Evolutionary conservation across 441 rosid species (phyloP).

Genomic region (Pelargonium fulgidum): DNA sequence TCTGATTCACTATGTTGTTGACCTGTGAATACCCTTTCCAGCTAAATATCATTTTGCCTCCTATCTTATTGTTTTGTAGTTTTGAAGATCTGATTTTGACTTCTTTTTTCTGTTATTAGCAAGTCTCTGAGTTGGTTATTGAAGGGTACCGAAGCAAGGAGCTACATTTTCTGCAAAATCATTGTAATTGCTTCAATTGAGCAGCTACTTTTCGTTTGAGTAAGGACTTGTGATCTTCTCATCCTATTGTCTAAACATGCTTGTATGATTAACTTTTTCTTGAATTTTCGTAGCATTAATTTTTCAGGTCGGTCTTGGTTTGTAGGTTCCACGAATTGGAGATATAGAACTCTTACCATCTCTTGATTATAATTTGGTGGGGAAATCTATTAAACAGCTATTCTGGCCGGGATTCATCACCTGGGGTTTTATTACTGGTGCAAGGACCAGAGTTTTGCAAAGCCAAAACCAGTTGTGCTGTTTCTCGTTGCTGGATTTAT

Average conservation of each 20-base stretch:
- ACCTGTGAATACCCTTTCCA: neutral
- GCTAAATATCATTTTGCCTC: neutral
- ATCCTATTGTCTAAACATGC: constrained; percentile 11
- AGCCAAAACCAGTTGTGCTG: constrained; percentile 37
- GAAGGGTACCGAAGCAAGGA: constrained; percentile 18
- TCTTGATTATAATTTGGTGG: constrained; percentile 16
- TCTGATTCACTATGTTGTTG: constrained; percentile 5
- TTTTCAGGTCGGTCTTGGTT: constrained; percentile 17
- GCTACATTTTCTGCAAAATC: constrained; percentile 19
- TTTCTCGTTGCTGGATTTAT: constrained; percentile 35
- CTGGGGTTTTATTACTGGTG: constrained; percentile 40
- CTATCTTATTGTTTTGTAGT: neutral
- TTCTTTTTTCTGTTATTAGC: constrained; percentile 9
- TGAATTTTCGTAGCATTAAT: constrained; percentile 16
- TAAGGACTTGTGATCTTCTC: constrained; percentile 5
- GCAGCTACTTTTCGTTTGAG: constrained; percentile 18
- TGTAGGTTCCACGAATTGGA: constrained; percentile 29
- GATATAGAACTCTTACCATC: constrained; percentile 11
- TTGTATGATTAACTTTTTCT: constrained; percentile 14
- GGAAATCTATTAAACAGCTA: constrained; percentile 22
- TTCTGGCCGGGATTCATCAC: constrained; percentile 75
- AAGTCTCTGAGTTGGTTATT: constrained; percentile 16
- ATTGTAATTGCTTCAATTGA: constrained; percentile 23
- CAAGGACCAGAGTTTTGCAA: constrained; percentile 35
- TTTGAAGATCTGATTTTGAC: constrained; percentile 26